phyloP scores from a whole-genome alignment of 2,329 filamentous ascomycete species.

The Corniculantispora saksenae region DNA sequence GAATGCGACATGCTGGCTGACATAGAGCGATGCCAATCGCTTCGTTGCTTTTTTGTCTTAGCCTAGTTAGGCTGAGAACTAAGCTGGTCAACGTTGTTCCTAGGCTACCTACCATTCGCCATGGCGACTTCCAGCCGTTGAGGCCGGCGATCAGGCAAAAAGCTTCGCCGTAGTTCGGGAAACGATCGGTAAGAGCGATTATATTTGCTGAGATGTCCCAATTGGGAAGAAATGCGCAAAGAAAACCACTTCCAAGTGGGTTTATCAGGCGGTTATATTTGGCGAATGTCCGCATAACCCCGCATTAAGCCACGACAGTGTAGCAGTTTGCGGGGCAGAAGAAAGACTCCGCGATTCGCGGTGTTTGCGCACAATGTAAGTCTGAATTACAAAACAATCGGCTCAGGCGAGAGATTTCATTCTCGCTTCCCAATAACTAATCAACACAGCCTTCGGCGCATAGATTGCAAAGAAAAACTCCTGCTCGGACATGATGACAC shows the following conservation, averaged over 20 bases:
- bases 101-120: not conserved
- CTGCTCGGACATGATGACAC: not conserved
- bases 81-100: not conserved
- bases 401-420: not conserved
- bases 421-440: not conserved
- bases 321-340: not conserved
- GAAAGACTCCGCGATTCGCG: not conserved
- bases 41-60: not conserved
- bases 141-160: not conserved
- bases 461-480: not conserved
- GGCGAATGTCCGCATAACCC: slow-evolving; percentile 10
- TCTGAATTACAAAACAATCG: not conserved
- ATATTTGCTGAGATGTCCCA: not conserved
- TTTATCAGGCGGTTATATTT: not conserved
- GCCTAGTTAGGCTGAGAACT: not conserved
- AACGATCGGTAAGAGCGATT: not conserved
- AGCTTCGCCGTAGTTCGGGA: not conserved
- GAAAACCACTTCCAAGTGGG: not conserved
- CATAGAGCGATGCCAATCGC: not conserved
- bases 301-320: not conserved
- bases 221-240: not conserved
- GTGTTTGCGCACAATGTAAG: not conserved
- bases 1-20: not conserved
- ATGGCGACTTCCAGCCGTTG: not conserved
- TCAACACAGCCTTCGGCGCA: not conserved